phyloP scores from a whole-genome alignment of 2,329 filamentous ascomycete genomes.

The Aspergillus piperis region DNA sequence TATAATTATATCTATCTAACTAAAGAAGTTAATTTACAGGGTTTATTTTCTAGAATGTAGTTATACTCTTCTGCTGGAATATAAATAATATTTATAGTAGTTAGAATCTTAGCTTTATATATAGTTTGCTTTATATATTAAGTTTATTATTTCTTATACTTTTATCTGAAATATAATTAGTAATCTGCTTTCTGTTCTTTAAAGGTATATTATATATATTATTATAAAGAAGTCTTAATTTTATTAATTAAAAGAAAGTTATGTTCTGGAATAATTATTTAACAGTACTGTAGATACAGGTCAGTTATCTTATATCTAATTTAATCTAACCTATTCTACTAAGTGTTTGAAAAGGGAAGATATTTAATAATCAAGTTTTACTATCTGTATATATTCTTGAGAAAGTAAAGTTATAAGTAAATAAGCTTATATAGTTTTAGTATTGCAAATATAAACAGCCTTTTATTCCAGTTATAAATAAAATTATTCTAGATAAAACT shows the following conservation, averaged over 20 bases:
- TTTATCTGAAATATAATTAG: no score
- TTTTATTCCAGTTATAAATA: background rate
- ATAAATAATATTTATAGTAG: no score
- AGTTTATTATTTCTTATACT: no score
- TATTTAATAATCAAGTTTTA: background rate
- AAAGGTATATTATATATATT: no score
- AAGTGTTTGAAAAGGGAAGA: background rate
- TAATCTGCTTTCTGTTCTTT: no score
- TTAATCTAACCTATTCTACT: background rate
- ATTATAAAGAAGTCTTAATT: no score
- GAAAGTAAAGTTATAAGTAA: background rate
- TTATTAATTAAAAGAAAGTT: no score
- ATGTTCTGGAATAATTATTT: background rate
- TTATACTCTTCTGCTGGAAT: no score
- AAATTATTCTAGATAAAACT: background rate
- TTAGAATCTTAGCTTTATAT: no score
- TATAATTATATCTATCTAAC: accelerated
- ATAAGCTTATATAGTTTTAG: background rate
- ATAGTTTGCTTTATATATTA: no score
- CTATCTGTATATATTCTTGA: background rate
- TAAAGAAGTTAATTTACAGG: no score
- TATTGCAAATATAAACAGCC: background rate
- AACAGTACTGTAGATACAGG: background rate
- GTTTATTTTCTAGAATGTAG: accelerated
- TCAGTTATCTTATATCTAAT: background rate